Conservation (phyloP, 257 asterid species). For the Nicotiana sylvestris region DNA sequence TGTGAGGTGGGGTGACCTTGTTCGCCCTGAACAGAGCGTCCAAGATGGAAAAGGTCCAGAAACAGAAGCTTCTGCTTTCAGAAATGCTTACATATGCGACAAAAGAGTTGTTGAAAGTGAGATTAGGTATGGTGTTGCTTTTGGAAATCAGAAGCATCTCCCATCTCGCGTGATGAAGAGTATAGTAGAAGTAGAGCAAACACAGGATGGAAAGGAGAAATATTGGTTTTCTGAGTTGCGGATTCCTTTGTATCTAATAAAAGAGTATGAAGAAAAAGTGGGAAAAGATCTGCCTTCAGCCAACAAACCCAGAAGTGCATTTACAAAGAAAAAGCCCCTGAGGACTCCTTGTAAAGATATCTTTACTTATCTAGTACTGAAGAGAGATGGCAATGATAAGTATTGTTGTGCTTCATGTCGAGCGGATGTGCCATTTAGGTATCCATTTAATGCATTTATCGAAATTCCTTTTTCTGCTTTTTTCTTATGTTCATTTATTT, state of each 20-base stretch:
- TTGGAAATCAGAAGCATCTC: conserved; percentile 77
- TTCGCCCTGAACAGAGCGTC: conserved; percentile 52
- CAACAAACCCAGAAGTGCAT: conserved; percentile 28
- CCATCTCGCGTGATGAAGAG: conserved; percentile 79
- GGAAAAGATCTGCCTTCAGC: conserved; percentile 18
- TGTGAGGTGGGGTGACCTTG: conserved; percentile 78
- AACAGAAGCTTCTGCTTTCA: conserved; percentile 70
- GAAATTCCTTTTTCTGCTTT: conserved; percentile 9
- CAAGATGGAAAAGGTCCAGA: conserved; percentile 66
- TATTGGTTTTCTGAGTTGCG: conserved; percentile 76
- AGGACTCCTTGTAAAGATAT: conserved; percentile 45
- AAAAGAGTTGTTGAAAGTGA: conserved; percentile 47
- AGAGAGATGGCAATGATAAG: conserved; percentile 41
- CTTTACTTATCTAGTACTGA: conserved; percentile 47
- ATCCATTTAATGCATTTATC: conserved; percentile 16
- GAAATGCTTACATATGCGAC: conserved; percentile 63
- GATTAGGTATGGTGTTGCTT: conserved; percentile 59
- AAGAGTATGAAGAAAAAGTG: conserved; percentile 60
- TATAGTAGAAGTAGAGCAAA: conserved; percentile 51
- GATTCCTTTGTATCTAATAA: conserved; percentile 69
- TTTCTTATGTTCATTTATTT: conserved; percentile 16
- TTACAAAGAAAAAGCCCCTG: conserved; percentile 37
- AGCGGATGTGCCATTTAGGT: conserved; percentile 55
- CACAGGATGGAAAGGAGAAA: conserved; percentile 50
- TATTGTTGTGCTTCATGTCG: conserved; percentile 53